Conservation (phyloP, 306 rosid species). For the Abrus pulchellus region DNA sequence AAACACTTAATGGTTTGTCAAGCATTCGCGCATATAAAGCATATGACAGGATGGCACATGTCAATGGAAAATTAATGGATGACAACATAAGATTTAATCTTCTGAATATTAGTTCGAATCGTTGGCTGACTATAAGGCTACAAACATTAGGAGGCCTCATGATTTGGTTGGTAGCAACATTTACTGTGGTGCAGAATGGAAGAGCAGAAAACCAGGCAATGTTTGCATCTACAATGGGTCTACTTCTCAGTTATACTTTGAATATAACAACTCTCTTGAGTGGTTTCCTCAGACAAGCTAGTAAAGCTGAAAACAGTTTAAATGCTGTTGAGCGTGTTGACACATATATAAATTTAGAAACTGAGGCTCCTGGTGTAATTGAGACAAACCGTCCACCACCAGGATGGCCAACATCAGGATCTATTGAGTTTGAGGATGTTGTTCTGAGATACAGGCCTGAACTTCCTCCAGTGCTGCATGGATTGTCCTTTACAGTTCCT, state of each 20-base stretch:
- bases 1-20: constrained; percentile 84
- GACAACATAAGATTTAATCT: constrained; percentile 81
- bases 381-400: constrained; percentile 78
- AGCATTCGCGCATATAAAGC: constrained; percentile 86
- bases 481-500: constrained; percentile 69
- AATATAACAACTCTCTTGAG: constrained; percentile 83
- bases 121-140: constrained; percentile 79
- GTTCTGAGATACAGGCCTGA: constrained; percentile 87
- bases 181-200: constrained; percentile 84
- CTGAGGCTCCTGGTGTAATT: constrained; percentile 76
- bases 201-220: constrained; percentile 61
- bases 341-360: constrained; percentile 69
- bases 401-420: constrained; percentile 88
- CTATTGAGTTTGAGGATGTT: constrained; percentile 77
- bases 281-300: constrained; percentile 83
- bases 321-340: constrained; percentile 92
- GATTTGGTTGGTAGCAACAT: constrained; percentile 88
- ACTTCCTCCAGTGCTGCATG: constrained; percentile 89
- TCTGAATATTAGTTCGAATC: constrained; percentile 67
- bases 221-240: constrained; percentile 88
- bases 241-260: constrained; percentile 84
- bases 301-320: constrained; percentile 85
- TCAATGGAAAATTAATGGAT: constrained; percentile 86
- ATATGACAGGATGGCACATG: constrained; percentile 76
- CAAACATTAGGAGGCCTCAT: constrained; percentile 87